A percentile compares a stretch with the other conserved stretches of the same genome.
These are phyloP conservation scores for Inga laurina DNA, from an alignment of 306 rosid genomes.

Conservation along the genomic window DNA sequence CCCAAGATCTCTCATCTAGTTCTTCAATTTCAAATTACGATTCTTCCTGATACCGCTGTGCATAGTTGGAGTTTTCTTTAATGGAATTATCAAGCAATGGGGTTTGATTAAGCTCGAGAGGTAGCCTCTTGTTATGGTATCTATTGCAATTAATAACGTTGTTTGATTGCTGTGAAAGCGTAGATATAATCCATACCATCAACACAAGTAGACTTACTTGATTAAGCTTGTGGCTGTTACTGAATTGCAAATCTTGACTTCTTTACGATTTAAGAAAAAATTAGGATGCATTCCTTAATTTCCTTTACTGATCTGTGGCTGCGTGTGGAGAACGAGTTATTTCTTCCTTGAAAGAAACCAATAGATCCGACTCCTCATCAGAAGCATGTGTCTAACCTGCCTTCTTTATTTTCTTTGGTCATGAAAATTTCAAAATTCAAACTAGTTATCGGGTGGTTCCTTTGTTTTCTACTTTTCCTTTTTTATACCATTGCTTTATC, in stretches of 20 bases:
- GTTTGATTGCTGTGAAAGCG: background rate
- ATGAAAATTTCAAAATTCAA: background rate
- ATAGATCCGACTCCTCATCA: background rate
- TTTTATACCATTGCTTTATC: background rate
- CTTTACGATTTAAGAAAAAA: background rate
- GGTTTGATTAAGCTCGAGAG: constrained; percentile 1
- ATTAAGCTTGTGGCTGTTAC: constrained; percentile 2
- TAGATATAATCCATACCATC: background rate
- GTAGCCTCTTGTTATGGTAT: background rate
- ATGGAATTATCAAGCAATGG: background rate
- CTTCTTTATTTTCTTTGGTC: background rate
- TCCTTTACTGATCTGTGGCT: background rate
- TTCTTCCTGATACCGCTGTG: background rate
- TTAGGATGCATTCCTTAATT: background rate
- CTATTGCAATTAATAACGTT: background rate
- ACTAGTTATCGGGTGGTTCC: background rate
- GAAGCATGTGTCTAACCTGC: background rate
- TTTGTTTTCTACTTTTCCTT: background rate
- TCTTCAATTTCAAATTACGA: background rate
- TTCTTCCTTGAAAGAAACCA: background rate
- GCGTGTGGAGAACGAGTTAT: background rate
- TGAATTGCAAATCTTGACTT: background rate
- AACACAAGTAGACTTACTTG: background rate
- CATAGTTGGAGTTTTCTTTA: background rate
- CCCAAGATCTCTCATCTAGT: background rate